phyloP scores from a whole-genome alignment of 2,329 filamentous ascomycete species.

The Cadophora sp. region DNA sequence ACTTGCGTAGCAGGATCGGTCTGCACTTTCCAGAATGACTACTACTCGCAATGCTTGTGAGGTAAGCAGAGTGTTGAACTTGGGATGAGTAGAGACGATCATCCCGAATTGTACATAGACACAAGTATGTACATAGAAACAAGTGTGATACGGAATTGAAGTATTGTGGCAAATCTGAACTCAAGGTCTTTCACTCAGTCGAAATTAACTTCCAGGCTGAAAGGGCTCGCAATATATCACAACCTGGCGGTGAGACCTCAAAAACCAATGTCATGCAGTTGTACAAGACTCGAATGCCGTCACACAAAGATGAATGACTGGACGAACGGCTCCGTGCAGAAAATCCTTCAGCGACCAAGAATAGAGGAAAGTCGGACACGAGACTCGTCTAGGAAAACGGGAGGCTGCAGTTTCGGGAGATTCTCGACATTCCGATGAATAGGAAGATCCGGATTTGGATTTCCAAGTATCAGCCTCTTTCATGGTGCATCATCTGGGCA shows the following conservation, averaged over 20 bases:
- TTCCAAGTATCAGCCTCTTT: background rate
- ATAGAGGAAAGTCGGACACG: background rate
- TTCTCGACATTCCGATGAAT: background rate
- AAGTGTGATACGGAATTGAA: background rate
- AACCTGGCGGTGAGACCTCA: background rate
- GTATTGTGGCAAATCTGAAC: background rate
- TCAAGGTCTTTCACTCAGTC: background rate
- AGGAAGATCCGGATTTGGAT: background rate
- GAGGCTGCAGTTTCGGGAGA: background rate
- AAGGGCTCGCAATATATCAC: background rate
- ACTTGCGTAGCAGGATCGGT: constrained; percentile 34
- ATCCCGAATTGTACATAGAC: background rate
- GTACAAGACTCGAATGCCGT: constrained; percentile 8
- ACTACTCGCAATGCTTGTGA: constrained; percentile 28
- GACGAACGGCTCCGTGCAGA: background rate
- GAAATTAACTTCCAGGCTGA: background rate
- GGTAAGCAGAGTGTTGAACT: no score
- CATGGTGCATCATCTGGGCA: background rate
- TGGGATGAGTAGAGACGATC: background rate
- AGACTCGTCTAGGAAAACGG: background rate
- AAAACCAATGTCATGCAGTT: background rate
- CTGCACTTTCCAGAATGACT: constrained; percentile 35
- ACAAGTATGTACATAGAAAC: background rate
- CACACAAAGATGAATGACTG: background rate
- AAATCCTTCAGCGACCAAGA: background rate